phyloP scores from a whole-genome alignment of 176 grass and related monocot genomes.

The Ensete ventricosum region DNA sequence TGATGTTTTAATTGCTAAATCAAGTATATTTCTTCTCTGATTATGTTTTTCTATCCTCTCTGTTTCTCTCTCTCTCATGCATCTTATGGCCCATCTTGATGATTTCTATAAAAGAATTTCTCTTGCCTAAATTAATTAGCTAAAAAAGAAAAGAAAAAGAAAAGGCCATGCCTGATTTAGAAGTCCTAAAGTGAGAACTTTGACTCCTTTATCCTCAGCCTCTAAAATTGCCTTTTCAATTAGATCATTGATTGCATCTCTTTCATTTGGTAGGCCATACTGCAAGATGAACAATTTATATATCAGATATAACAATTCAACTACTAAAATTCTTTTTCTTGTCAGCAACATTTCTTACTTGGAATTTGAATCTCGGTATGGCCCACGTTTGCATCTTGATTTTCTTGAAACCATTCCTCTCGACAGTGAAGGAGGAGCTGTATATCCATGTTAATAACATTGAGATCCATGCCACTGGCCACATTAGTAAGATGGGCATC shows the following conservation, averaged over 20 bases:
- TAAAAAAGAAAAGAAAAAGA: background rate
- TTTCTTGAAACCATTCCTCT: slow-evolving; percentile 54
- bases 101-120: background rate
- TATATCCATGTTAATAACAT: slow-evolving; percentile 52
- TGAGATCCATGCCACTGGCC: slow-evolving; percentile 44
- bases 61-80: background rate
- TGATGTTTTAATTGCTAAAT: no score
- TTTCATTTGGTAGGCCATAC: slow-evolving; percentile 60
- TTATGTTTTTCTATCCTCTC: no score
- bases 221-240: slow-evolving; percentile 77
- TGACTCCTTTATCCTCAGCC: slow-evolving; percentile 55
- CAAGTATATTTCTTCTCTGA: no score
- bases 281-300: slow-evolving; percentile 25
- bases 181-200: slow-evolving; percentile 76
- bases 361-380: slow-evolving; percentile 83
- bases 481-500: slow-evolving; percentile 54
- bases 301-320: slow-evolving; percentile 4
- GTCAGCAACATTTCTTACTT: slow-evolving; percentile 30
- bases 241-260: slow-evolving; percentile 53
- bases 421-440: slow-evolving; percentile 57
- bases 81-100: background rate
- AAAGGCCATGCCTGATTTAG: slow-evolving; percentile 50
- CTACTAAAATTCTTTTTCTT: background rate
- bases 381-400: slow-evolving; percentile 84
- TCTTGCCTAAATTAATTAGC: background rate